Base-by-base conservation (phyloP, 768 basidiomycete genomes). In the Termitomyces titanicus region DNA sequence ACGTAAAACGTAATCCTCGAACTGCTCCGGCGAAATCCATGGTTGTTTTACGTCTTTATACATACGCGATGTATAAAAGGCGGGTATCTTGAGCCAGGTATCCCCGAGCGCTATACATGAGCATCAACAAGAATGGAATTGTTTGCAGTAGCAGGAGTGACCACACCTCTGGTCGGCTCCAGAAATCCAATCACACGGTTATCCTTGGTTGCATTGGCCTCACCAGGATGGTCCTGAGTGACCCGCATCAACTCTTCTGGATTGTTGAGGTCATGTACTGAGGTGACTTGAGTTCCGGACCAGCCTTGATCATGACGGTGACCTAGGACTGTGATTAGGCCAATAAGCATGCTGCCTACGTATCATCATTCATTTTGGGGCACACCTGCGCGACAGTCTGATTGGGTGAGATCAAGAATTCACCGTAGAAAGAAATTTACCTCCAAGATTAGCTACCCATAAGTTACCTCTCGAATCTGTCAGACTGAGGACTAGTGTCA, bases 361-460 rank as follows among this genome's bases (percentile, higher is more conserved):
- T 12, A 18, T 38, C 20, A 34, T 12, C 11, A 48, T 39, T 4
- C 15, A 37, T 37, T 10, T 37, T 4, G 15, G n/a, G 1, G n/a
- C 54, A 24, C 38, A 60, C 58, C 58, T 56, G 58, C 58, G 18
- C 51, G 58, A 54, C 58, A 60, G 51, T 60, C 58, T 60, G 22
- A 18, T 27, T 20, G 24, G n/a, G 34, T 60, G n/a, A 56, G 51
- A 46, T 39, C 3, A 33, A 40, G 35, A 27, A 34, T 3, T 18
- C 9, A n/a, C 38, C 17, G 27, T 6, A 11, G 5, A 5, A 24
- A 18, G 12, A 49, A 17, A 13, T 54, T 55, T 58, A 66, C 68
- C 69, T 50, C 82, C 82, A 31, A 84, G 72, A 63, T 82, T 84
- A 6, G 79, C 79, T 51, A 84, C 59, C 84, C 84, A 84, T n/a